Base-by-base conservation (phyloP, 176 grass and related monocot genomes). In the Rhynchospora pubera region DNA sequence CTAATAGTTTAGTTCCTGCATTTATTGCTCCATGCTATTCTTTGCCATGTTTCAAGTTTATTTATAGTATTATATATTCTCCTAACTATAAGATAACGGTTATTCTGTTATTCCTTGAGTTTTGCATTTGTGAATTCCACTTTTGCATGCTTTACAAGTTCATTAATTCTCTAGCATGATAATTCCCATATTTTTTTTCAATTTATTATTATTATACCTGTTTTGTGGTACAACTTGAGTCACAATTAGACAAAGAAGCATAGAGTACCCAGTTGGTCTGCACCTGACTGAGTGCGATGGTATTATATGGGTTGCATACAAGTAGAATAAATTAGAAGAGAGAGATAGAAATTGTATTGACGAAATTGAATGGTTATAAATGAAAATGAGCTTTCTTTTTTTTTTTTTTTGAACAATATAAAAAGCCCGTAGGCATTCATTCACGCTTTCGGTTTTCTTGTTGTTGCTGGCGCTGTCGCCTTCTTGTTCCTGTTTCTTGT, bases 401-500 rank as follows among this genome's bases (percentile, higher is more conserved):
- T n/a, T n/a, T n/a, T n/a, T n/a, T n/a, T n/a, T n/a, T n/a, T n/a
- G n/a, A n/a, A n/a, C n/a, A n/a, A n/a, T n/a, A n/a, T n/a, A n/a
- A n/a, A n/a, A n/a, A n/a, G n/a, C n/a, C n/a, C n/a, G n/a, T n/a
- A n/a, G n/a, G n/a, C 16, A 10, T 26, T 39, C 12, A 5, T 43
- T 79, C 56, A 79, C 77, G 30, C 14, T 61, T 79, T 59, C 77
- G n/a, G 77, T 61, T 79, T 19, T 45, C 23, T 21, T 57, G 23
- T 30, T 79, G 77, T 61, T 79, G 51, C 56, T 61, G 57, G 77
- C 55, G 34, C 48, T 59, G 52, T 60, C 56, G 74, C 26, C 57
- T 79, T 79, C 16, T 63, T 80, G 56, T 62, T 59, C 78, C 23
- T 80, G 78, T 63, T 79, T 59, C 78, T 80, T 44, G 51, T 80